phyloP scores from a whole-genome alignment of 768 basidiomycete genomes.

The Lenzites betulinus region DNA sequence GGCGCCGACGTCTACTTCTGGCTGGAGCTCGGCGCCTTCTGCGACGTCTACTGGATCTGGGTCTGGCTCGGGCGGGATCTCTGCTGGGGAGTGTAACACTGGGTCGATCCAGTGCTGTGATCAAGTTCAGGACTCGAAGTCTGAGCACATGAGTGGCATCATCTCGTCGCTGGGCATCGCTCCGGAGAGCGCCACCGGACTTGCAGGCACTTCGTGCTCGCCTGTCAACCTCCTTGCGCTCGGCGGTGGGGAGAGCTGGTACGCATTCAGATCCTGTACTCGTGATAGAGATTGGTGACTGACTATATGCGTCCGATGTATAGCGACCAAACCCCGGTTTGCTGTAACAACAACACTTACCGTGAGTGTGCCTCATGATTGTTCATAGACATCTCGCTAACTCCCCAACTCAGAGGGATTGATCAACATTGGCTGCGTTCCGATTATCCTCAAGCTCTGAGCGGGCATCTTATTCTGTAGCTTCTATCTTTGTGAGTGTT shows the following conservation, averaged over 20 bases:
- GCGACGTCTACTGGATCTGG: not conserved
- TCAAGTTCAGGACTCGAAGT: slow-evolving; percentile 25
- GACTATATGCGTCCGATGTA: not conserved
- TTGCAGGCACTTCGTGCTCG: slow-evolving; percentile 24
- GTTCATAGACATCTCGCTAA: not conserved
- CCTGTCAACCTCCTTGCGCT: slow-evolving; percentile 23
- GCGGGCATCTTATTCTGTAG: not conserved
- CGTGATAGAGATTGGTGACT: not conserved
- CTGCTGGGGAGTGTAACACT: slow-evolving; percentile 31
- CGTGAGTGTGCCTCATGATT: slow-evolving; percentile 15
- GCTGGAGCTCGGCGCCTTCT: not conserved
- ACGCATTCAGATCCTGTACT: slow-evolving; percentile 1
- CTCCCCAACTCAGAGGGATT: slow-evolving; percentile 22
- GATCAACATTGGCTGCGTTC: slow-evolving; percentile 30
- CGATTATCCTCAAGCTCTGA: slow-evolving; percentile 24
- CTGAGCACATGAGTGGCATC: slow-evolving; percentile 16
- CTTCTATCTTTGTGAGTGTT: not conserved
- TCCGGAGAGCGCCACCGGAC: slow-evolving; percentile 7
- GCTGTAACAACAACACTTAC: slow-evolving; percentile 31
- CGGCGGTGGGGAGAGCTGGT: slow-evolving; percentile 24
- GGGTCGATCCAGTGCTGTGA: slow-evolving; percentile 36
- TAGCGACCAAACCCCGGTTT: slow-evolving; percentile 27
- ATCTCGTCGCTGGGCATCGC: slow-evolving; percentile 22
- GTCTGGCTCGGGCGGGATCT: not conserved
- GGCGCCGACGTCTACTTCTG: no score